A percentile compares a stretch with the other conserved stretches of the same genome.
These are phyloP conservation scores for Colletotrichum navitas DNA, from an alignment of 2,329 filamentous ascomycete genomes.

Conservation along the genomic window DNA sequence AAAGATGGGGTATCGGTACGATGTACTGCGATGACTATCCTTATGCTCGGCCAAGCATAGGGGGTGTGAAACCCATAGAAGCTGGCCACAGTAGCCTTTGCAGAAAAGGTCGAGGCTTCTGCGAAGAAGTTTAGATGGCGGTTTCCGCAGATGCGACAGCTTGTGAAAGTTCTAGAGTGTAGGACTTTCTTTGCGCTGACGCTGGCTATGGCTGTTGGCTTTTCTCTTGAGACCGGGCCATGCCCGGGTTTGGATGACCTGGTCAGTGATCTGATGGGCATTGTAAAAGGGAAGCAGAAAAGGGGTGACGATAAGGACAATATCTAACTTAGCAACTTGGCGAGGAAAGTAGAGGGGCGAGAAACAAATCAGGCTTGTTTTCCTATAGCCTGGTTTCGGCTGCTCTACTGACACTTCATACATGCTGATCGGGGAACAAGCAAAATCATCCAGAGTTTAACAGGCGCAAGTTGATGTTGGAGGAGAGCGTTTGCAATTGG, in stretches of 20 bases:
- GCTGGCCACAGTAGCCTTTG: conserved; percentile 54
- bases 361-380: conserved; percentile 18
- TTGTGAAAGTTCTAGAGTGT: conserved; percentile 49
- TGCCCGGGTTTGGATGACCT: conserved; percentile 1
- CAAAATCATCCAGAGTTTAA: neutral
- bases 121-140: conserved; percentile 59
- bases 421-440: conserved; percentile 7
- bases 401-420: neutral
- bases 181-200: conserved; percentile 22
- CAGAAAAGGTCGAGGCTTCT: conserved; percentile 51
- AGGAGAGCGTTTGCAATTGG: neutral
- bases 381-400: conserved; percentile 4
- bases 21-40: conserved; percentile 39
- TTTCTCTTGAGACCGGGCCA: neutral
- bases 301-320: neutral
- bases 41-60: conserved; percentile 36
- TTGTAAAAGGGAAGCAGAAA: neutral
- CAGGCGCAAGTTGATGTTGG: neutral
- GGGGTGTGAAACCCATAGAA: conserved; percentile 50
- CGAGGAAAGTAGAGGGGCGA: neutral
- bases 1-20: conserved; percentile 58
- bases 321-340: neutral
- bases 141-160: conserved; percentile 51
- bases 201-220: neutral
- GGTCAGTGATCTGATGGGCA: conserved; percentile 4